Base-by-base conservation (phyloP, 139 green algal species). In the Yamagishiella unicocca region DNA sequence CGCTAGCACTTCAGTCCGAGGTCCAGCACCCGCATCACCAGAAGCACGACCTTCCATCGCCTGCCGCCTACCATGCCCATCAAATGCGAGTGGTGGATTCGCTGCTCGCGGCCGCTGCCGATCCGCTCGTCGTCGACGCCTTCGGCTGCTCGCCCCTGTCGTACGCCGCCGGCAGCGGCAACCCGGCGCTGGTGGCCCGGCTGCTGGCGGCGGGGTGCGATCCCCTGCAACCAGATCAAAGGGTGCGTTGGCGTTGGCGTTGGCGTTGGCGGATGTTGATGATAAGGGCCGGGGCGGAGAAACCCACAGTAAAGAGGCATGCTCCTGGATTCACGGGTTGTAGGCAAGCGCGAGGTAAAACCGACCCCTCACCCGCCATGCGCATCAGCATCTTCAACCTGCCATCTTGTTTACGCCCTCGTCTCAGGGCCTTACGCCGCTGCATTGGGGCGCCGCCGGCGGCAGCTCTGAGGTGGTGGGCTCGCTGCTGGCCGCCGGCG, bases 391-490 rank as follows among this genome's bases (percentile, higher is more conserved):
- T n/a, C n/a, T n/a, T n/a, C 50, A 61, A 61, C 50, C 50, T 12
- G 14, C 17, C 50, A 12, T 17, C 50, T 17, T 61, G 14, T 17
- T 17, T 17, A 12, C 50, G 50, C 50, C 50, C 50, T 61, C 50
- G 14, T 12, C 50, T 17, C 64, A 77, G 80, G 62, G 80, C 64
- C 31, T 86, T 2, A 86, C 80, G 24, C 80, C 80, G 64, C 66
- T 86, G 80, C 80, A 86, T 25, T 86, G 80, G 80, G 80, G 5
- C 33, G 80, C 80, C 24, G 80, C 80, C 4, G 80, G 80, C n/a
- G 80, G 64, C 42, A 54, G 42, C 42, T 62, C 80, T 45, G 80
- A 77, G 62, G 80, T 67, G 27, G 80, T 77, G 4, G 31, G 33
- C 1, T 43, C 64, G 33, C 66, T 86, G 66, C 66, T 86, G 64